Evolutionary conservation across 257 asterid species (phyloP), one percentile per base, ranked within the genome.

Genomic region (Nicotiana benthamiana): DNA sequence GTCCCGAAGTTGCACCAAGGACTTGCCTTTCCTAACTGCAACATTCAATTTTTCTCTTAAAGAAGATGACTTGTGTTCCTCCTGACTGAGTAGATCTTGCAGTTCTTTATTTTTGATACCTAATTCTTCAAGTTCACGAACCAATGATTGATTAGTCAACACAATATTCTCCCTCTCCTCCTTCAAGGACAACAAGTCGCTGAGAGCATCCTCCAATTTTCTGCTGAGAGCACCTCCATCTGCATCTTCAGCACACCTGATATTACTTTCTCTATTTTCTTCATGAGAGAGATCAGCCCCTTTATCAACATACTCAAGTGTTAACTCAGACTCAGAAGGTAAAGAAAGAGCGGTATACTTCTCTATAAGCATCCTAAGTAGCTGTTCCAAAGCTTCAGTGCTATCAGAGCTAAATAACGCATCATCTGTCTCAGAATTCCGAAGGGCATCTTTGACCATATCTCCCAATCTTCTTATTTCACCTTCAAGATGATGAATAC

Each of bases 1-100:
- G 83, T 92, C 99, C 52, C 98, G 88, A 77, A 88, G 97, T 83
- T 95, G 97, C 82, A 95, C 96, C 89, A 95, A 84, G 57, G 95
- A 93, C 90, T 93, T 95, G 22, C 99, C 99, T 85, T 93, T 95
- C 84, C 95, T 88, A 62, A 95, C 98, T 2, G 99, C 99, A 77
- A 91, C 87, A 83, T 91, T 92, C 85, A 95, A 85, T 86, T 93
- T 95, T 87, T 95, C 99, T 86, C 96, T 91, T 81, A 92, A 83
- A 81, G 97, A 90, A 86, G 96, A 86, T 34, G 94, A 88, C 85
- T 89, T 92, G 65, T 89, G 94, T 81, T 93, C 97, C 88, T 95
- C 99, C 77, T 88, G 94, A 85, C 80, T 88, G 79, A 89, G 94
- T 67, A 88, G 89, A 82, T 87, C 89, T 88, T 89, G 91, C 88